Conservation (phyloP, 192 early-diverging fungal species). For the Coemansia sp. region DNA sequence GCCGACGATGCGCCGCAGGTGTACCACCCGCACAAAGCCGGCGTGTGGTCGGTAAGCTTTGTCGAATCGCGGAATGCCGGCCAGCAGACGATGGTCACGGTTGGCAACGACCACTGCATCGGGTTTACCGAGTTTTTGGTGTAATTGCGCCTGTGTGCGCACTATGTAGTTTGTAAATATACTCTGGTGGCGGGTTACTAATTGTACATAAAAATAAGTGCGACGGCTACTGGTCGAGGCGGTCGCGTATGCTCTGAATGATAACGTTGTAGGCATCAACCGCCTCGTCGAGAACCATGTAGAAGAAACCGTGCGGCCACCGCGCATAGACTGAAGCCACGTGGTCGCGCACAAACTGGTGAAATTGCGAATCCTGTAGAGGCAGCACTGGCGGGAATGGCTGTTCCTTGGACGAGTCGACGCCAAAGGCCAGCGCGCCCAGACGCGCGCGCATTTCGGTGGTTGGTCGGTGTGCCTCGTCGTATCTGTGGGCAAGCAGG, state of each 20-base stretch:
- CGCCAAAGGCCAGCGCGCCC: slow-evolving; percentile 25
- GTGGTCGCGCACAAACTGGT: slow-evolving; percentile 23
- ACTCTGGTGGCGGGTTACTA: not conserved
- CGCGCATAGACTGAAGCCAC: slow-evolving; percentile 17
- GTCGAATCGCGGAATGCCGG: not conserved
- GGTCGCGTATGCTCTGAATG: slow-evolving; percentile 21
- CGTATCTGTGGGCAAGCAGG: slow-evolving; percentile 26
- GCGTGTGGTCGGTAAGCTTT: slow-evolving; percentile 28
- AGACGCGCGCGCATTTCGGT: slow-evolving; percentile 29
- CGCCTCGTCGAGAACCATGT: slow-evolving; percentile 50
- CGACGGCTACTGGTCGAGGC: not conserved
- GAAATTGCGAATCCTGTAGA: slow-evolving; percentile 27
- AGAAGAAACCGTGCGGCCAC: slow-evolving; percentile 41
- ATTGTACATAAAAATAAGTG: too few species aligned
- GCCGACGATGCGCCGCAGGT: slow-evolving; percentile 11
- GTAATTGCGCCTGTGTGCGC: too few species aligned
- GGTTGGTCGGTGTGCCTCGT: slow-evolving; percentile 4
- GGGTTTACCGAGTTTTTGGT: slow-evolving; percentile 15
- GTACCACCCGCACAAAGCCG: slow-evolving; percentile 9
- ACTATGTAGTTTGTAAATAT: too few species aligned
- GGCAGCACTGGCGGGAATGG: slow-evolving; percentile 33
- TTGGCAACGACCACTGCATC: slow-evolving; percentile 21
- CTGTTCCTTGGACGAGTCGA: slow-evolving; percentile 18
- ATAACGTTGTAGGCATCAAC: slow-evolving; percentile 37
- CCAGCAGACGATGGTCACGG: slow-evolving; percentile 15